Base-by-base conservation (phyloP, 306 rosid species). In the Malus orientalis region DNA sequence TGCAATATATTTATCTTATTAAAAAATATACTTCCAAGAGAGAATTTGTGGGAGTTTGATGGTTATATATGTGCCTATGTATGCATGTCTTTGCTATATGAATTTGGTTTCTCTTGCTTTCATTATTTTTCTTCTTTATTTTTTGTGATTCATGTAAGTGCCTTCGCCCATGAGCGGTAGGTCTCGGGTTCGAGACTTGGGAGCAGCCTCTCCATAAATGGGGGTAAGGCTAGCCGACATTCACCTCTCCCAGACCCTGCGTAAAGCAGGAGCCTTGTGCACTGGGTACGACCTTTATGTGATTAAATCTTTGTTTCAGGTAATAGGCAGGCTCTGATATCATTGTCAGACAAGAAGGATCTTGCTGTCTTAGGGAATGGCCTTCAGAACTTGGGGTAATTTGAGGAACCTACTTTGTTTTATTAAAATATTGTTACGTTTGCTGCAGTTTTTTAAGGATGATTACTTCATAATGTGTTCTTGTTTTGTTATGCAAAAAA, bases 311-410 rank as follows among this genome's bases (percentile, higher is more conserved):
- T n/a, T 75, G 65, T 81, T 81, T 73, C 85, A 94, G 98, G 92
- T 15, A 79, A 78, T 76, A 89, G 85, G 84, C 96, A 84, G 80
- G 98, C 89, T 36, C 83, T 92, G 71, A 90, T 95, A 88, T 95
- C 98, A 13, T 76, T 95, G 82, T 95, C 97, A 22, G 91, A 95
- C 84, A 95, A 92, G 89, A 92, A 84, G 80, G 90, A 87, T 85
- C 92, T 95, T 4, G 80, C 90, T 57, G 79, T 89, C 78, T 82
- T 95, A 69, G 98, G 97, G 20, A 85, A 83, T 67, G 97, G 95
- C 33, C 95, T 95, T 67, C 93, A 85, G 76, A 86, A 88, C 60
- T 81, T 92, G 70, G 98, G 98, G 96, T 92, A 82, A 85, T 36
- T 85, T 83, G 74, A 59, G 29, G 5, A 19, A 6, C 25, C 5